Evolutionary conservation across 2,329 filamentous ascomycete species (phyloP).

Genomic region (Chrysoporthe deuterocubensis): DNA sequence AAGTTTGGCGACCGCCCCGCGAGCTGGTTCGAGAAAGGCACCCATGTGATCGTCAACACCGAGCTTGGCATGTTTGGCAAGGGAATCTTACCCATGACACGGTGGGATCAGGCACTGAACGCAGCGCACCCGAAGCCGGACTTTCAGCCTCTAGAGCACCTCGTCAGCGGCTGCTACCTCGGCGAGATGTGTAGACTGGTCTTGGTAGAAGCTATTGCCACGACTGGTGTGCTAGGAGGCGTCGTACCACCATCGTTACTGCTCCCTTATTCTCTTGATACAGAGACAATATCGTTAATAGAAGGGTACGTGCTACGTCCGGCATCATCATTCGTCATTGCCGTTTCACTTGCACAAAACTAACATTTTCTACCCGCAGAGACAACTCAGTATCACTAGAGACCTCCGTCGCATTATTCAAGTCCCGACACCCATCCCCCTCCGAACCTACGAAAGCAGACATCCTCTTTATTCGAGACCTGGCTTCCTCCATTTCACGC

Average conservation of each 20-base stretch:
- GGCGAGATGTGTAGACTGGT: conserved; percentile 66
- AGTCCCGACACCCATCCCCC: conserved; percentile 52
- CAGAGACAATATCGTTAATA: conserved; percentile 62
- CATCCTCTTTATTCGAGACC: conserved; percentile 53
- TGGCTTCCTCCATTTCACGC: conserved; percentile 59
- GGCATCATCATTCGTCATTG: background rate
- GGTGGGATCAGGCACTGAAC: conserved; percentile 62
- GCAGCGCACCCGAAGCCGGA: conserved; percentile 57
- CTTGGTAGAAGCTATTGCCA: conserved; percentile 61
- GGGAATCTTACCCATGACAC: conserved; percentile 61
- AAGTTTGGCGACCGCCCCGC: conserved; percentile 62
- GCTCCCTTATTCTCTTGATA: conserved; percentile 61
- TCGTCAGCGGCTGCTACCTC: conserved; percentile 69
- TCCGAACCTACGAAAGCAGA: conserved; percentile 49
- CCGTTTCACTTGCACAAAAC: background rate
- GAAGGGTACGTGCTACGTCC: conserved; percentile 53
- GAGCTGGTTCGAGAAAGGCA: conserved; percentile 61
- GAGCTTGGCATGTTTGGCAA: conserved; percentile 70
- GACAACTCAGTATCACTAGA: conserved; percentile 49
- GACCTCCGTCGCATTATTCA: conserved; percentile 53
- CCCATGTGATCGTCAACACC: conserved; percentile 69
- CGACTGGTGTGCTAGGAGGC: conserved; percentile 59
- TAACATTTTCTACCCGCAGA: conserved; percentile 37
- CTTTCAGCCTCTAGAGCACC: conserved; percentile 65
- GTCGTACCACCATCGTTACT: conserved; percentile 57